phyloP scores from a whole-genome alignment of 176 grass and related monocot genomes.

The Aegilops speltoides region DNA sequence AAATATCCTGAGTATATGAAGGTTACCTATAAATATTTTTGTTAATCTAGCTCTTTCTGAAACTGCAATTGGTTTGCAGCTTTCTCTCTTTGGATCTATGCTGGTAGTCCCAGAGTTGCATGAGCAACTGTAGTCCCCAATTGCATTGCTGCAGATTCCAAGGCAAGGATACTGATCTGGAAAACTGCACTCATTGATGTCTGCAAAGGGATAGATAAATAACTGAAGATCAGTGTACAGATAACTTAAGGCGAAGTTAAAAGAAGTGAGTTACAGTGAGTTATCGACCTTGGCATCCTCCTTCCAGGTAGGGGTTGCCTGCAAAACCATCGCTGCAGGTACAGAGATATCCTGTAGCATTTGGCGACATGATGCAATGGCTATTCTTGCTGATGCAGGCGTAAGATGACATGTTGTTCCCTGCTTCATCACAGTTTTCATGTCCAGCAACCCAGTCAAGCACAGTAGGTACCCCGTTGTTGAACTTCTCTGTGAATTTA shows the following conservation, averaged over 20 bases:
- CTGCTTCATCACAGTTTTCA: background rate
- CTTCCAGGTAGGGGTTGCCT: constrained; percentile 38
- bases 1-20: background rate
- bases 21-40: constrained; percentile 46
- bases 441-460: constrained; percentile 40
- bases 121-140: constrained; percentile 4
- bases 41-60: constrained; percentile 33
- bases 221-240: background rate
- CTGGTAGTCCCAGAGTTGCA: background rate
- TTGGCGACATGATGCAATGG: constrained; percentile 10
- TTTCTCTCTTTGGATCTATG: constrained; percentile 4
- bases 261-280: background rate
- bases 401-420: background rate
- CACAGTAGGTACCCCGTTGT: constrained; percentile 14
- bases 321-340: background rate
- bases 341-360: constrained; percentile 37
- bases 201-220: background rate
- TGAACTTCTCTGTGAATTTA: constrained; percentile 16
- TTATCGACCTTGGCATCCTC: constrained; percentile 37
- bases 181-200: constrained; percentile 4
- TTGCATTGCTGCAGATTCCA: background rate
- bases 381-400: constrained; percentile 32
- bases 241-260: background rate
- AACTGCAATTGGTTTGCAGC: background rate
- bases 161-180: constrained; percentile 11